phyloP scores from a whole-genome alignment of 805 yeast species.

The Hanseniaspora guilliermondii region DNA sequence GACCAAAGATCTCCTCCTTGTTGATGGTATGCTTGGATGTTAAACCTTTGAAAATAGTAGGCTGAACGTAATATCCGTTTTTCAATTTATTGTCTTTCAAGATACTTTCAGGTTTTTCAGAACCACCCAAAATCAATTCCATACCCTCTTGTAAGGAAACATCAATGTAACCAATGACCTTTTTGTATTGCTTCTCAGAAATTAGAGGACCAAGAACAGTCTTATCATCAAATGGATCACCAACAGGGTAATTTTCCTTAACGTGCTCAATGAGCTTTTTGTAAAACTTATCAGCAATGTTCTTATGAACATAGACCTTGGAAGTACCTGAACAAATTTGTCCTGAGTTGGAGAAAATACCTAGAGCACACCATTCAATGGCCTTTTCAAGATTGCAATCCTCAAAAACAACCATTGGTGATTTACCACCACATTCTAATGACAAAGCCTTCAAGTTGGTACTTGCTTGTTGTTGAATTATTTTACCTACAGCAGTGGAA shows the following conservation, averaged over 20 bases:
- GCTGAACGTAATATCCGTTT: slow-evolving; percentile 33
- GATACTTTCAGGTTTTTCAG: slow-evolving; percentile 23
- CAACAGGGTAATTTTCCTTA: slow-evolving; percentile 31
- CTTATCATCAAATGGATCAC: slow-evolving; percentile 34
- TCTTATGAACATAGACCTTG: slow-evolving; percentile 45
- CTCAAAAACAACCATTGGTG: slow-evolving; percentile 36
- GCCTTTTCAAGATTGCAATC: slow-evolving; percentile 39
- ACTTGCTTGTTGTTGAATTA: slow-evolving; percentile 33
- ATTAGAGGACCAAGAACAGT: slow-evolving; percentile 45
- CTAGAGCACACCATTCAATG: slow-evolving; percentile 40
- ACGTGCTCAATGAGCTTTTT: slow-evolving; percentile 29
- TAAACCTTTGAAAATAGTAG: slow-evolving; percentile 39
- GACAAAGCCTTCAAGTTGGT: slow-evolving; percentile 37
- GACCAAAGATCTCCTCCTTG: slow-evolving; percentile 42
- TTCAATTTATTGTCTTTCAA: slow-evolving; percentile 18
- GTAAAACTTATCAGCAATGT: slow-evolving; percentile 40
- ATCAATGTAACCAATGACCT: slow-evolving; percentile 35
- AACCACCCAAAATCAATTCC: slow-evolving; percentile 35
- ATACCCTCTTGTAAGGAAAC: slow-evolving; percentile 45
- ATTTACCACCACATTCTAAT: slow-evolving; percentile 43
- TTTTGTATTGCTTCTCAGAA: slow-evolving; percentile 38
- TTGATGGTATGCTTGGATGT: slow-evolving; percentile 32
- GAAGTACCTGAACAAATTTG: slow-evolving; percentile 57
- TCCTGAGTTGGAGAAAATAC: slow-evolving; percentile 50
- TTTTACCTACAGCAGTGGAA: slow-evolving; percentile 38